Conservation (phyloP, 1,139 yeast genomes). For the Debaryomyces sp. region DNA sequence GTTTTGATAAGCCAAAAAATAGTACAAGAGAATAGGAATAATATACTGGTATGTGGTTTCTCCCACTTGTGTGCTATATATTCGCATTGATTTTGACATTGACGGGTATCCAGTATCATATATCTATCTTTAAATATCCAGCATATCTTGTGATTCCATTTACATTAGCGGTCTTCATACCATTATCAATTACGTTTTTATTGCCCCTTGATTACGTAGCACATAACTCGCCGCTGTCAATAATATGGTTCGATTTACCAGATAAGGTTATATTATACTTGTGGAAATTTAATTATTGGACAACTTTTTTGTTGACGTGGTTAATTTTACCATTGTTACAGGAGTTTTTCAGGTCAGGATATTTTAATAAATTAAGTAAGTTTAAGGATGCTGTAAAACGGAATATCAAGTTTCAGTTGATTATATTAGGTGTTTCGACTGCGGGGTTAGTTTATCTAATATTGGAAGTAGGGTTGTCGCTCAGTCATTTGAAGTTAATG, state of each 20-base stretch:
- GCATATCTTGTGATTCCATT: constrained; percentile 36
- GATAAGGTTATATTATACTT: constrained; percentile 52
- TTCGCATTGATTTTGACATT: constrained; percentile 33
- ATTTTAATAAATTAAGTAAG: constrained; percentile 48
- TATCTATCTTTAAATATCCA: constrained; percentile 40
- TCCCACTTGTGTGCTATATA: constrained; percentile 30
- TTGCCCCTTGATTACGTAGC: constrained; percentile 46
- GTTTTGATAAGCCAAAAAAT: background rate
- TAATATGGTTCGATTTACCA: constrained; percentile 32
- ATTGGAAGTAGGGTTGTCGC: constrained; percentile 43
- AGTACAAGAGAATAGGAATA: background rate
- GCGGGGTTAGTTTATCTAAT: constrained; percentile 63
- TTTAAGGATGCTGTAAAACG: constrained; percentile 59
- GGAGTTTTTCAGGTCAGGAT: constrained; percentile 73
- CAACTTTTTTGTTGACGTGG: constrained; percentile 78
- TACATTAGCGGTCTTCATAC: constrained; percentile 45
- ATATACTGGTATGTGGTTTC: constrained; percentile 31
- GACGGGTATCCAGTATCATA: constrained; percentile 40
- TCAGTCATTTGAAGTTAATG: constrained; percentile 63
- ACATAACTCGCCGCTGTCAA: constrained; percentile 25
- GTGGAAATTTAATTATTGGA: constrained; percentile 83
- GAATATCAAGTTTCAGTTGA: constrained; percentile 62
- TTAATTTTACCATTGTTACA: constrained; percentile 69
- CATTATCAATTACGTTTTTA: constrained; percentile 42
- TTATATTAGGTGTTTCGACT: constrained; percentile 55